Evolutionary conservation across 352 stramenopile species (phyloP).

Genomic region (Plasmopara viticola): DNA sequence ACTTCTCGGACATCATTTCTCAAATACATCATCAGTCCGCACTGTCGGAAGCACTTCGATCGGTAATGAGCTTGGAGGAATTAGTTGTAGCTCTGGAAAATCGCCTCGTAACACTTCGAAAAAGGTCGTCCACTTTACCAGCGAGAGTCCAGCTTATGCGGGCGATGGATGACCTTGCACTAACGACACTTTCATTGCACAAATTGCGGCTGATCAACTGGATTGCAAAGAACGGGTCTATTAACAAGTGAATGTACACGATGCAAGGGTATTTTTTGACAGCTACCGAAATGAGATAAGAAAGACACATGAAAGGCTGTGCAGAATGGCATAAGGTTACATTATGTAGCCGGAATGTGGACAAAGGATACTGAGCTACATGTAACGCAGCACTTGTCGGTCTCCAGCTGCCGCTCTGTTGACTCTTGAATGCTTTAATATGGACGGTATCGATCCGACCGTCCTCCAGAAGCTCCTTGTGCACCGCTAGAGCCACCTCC

Average conservation of each 20-base stretch:
- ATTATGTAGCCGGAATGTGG: conserved; percentile 1
- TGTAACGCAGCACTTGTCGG: background rate
- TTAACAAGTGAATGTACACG: background rate
- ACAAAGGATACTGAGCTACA: conserved; percentile 7
- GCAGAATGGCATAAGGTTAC: background rate
- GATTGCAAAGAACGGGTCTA: conserved; percentile 14
- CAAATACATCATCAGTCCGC: conserved; percentile 14
- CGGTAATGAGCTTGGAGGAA: conserved; percentile 10
- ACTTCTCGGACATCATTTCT: conserved; percentile 54
- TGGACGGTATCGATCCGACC: conserved; percentile 78
- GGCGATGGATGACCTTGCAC: conserved; percentile 27
- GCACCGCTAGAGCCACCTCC: conserved; percentile 36
- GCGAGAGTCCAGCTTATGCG: conserved; percentile 15
- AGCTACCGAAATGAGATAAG: conserved; percentile 22
- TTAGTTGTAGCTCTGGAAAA: conserved; percentile 18
- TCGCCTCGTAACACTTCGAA: conserved; percentile 6
- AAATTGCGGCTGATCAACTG: conserved; percentile 32
- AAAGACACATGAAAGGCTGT: conserved; percentile 8
- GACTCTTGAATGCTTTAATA: conserved; percentile 43
- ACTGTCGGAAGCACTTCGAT: conserved; percentile 12
- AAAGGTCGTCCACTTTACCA: background rate
- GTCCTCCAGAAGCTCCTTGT: conserved; percentile 50
- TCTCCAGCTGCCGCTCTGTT: conserved; percentile 15
- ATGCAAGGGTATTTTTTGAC: conserved; percentile 16
- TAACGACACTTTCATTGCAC: conserved; percentile 22